Evolutionary conservation across 768 basidiomycete genomes (phyloP).

Genomic region (Ramaria sp.): DNA sequence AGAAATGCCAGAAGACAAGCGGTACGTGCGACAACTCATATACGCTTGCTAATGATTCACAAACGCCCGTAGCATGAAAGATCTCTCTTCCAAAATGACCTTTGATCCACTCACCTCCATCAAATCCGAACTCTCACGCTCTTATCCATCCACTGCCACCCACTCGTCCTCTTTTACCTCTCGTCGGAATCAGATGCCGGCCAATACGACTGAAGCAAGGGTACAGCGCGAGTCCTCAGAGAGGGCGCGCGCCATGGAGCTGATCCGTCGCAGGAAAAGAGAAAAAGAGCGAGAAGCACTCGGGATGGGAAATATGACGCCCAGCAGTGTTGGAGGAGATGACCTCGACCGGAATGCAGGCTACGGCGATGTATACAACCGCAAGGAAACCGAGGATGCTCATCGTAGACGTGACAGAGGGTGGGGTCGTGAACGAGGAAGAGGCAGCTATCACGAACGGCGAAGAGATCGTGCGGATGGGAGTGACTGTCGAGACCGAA

Average conservation of each 20-base stretch:
- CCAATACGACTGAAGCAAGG: slow-evolving; percentile 43
- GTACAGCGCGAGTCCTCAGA: slow-evolving; percentile 66
- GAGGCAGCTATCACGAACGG: neutral
- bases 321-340: slow-evolving; percentile 50
- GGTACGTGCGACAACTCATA: slow-evolving; percentile 21
- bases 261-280: slow-evolving; percentile 54
- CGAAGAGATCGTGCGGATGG: neutral
- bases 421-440: neutral
- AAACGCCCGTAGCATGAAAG: slow-evolving; percentile 39
- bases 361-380: slow-evolving; percentile 65
- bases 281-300: slow-evolving; percentile 24
- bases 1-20: slow-evolving; percentile 19
- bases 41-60: neutral
- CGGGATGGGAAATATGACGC: slow-evolving; percentile 33
- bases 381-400: slow-evolving; percentile 62
- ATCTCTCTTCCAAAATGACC: slow-evolving; percentile 47
- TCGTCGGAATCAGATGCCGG: slow-evolving; percentile 13
- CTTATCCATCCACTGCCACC: slow-evolving; percentile 15
- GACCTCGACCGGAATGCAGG: slow-evolving; percentile 24
- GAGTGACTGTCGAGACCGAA: neutral
- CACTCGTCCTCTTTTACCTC: neutral
- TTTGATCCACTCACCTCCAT: slow-evolving; percentile 72
- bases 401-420: slow-evolving; percentile 36
- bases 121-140: slow-evolving; percentile 46
- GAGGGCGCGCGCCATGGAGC: slow-evolving; percentile 61